Percentiles rank a stretch among this genome's conserved stretches.
phyloP scores from a whole-genome alignment of 2,329 filamentous ascomycete genomes.

The Aspergillus cejpii region DNA sequence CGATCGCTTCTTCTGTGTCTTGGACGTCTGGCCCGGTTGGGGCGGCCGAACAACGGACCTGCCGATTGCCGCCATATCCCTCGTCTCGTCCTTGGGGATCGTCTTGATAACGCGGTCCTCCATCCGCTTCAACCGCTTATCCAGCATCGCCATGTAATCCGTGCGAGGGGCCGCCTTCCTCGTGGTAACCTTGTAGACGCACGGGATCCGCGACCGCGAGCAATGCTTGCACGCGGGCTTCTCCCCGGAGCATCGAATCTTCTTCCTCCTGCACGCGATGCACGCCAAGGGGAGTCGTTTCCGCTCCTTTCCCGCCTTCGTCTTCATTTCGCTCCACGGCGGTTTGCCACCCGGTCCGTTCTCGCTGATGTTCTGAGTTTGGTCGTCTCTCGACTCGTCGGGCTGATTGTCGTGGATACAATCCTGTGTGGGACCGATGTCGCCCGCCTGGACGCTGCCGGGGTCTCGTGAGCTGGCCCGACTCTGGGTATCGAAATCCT shows the following conservation, averaged over 20 bases:
- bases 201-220: constrained; percentile 82
- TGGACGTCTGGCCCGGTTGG: constrained; percentile 52
- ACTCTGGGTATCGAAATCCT: constrained; percentile 33
- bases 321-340: constrained; percentile 77
- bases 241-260: constrained; percentile 95
- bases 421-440: constrained; percentile 18
- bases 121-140: constrained; percentile 93
- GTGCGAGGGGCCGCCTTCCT: constrained; percentile 89
- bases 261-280: constrained; percentile 92
- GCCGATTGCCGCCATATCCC: constrained; percentile 60
- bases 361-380: constrained; percentile 32
- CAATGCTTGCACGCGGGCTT: constrained; percentile 98
- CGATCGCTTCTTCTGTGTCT: constrained; percentile 66
- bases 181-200: constrained; percentile 94
- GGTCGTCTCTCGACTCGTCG: constrained; percentile 19
- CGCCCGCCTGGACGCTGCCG: constrained; percentile 23
- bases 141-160: constrained; percentile 98
- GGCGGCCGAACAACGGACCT: constrained; percentile 80
- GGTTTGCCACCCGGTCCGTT: constrained; percentile 47
- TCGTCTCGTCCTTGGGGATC: constrained; percentile 77
- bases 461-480: constrained; percentile 33
- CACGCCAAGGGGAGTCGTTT: constrained; percentile 89
- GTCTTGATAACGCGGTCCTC: constrained; percentile 96
- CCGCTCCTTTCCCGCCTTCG: constrained; percentile 89
- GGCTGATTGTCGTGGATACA: constrained; percentile 15